Conservation (phyloP, 441 rosid species). For the Eutrema salsugineum region DNA sequence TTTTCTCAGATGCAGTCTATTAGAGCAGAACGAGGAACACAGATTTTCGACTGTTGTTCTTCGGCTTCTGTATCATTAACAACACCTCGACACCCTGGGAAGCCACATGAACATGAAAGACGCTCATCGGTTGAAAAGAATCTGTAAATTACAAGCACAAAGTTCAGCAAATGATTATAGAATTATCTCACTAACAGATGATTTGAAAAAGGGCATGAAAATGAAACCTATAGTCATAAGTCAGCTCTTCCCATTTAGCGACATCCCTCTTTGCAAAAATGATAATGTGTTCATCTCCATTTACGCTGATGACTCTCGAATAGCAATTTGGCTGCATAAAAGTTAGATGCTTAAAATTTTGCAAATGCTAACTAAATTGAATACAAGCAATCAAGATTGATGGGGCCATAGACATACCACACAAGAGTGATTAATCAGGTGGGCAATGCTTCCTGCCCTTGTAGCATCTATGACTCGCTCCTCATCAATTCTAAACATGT, state of each 20-base stretch:
- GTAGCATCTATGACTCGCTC: slow-evolving; percentile 98
- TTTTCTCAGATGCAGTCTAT: slow-evolving; percentile 52
- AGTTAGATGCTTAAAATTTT: background rate
- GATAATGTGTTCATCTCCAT: slow-evolving; percentile 90
- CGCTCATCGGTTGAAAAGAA: slow-evolving; percentile 95
- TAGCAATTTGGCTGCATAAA: slow-evolving; percentile 95
- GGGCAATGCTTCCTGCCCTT: slow-evolving; percentile 98
- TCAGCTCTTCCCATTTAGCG: slow-evolving; percentile 93
- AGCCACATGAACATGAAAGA: slow-evolving; percentile 89
- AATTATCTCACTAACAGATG: background rate
- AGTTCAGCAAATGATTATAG: slow-evolving; percentile 15
- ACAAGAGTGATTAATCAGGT: slow-evolving; percentile 96
- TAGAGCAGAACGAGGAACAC: slow-evolving; percentile 60
- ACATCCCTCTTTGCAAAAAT: slow-evolving; percentile 98
- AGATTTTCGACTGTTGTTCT: slow-evolving; percentile 68
- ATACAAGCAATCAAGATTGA: slow-evolving; percentile 4
- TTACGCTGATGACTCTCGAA: slow-evolving; percentile 86
- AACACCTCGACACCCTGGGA: slow-evolving; percentile 92
- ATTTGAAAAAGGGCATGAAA: slow-evolving; percentile 9
- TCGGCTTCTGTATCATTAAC: slow-evolving; percentile 95
- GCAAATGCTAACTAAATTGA: background rate
- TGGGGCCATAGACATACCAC: slow-evolving; percentile 53
- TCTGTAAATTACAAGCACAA: slow-evolving; percentile 38
- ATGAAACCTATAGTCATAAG: slow-evolving; percentile 92
- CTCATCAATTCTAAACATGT: slow-evolving; percentile 95